Evolutionary conservation across 306 rosid species (phyloP), one percentile per base, ranked within the genome.

Genomic region (Senna siamea): DNA sequence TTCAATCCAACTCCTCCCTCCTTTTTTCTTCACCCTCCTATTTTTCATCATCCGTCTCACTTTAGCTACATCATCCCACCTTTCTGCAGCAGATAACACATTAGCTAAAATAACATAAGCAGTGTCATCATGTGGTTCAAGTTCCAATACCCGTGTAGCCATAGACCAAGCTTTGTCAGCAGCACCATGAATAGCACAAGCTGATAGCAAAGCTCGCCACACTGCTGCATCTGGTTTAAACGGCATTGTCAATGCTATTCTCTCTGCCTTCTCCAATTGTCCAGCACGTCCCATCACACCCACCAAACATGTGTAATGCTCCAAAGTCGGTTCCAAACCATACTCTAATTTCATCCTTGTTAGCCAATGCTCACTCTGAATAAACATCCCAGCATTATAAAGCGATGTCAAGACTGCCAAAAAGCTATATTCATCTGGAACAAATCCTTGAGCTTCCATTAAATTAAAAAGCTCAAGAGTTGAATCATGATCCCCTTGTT

Each of bases 1-100:
- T 82, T 93, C 98, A 60, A 93, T 85, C 98, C 98, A 93, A 80
- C 98, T 93, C 80, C 87, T 82, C 40, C 98, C 98, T 5, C 85
- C 84, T 67, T 81, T 82, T 86, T 93, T 91, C 86, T 77, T 87
- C 85, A 88, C 96, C 78, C 70, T 72, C 75, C 83, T 75, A 41
- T 88, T 85, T 69, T 80, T 93, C 91, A 93, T 89, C 76, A 65
- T 66, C 88, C 83, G 84, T 88, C 98, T 85, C 82, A 91, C 80
- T 76, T 86, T 76, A 0, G 90, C 93, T 80, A 89, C 98, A 84
- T 91, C 94, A 43, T 85, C 89, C 98, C 97, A 89, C 84, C 91
- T 88, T 73, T 84, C 89, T 4, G 83, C 77, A 17, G 83, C 58
- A 0, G 97, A 89, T 18, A 93, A 70, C 77, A 83, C 91, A 51